Base-by-base conservation (phyloP, 495 filamentous ascomycete genomes). In the Hypoxylon subgilvum region DNA sequence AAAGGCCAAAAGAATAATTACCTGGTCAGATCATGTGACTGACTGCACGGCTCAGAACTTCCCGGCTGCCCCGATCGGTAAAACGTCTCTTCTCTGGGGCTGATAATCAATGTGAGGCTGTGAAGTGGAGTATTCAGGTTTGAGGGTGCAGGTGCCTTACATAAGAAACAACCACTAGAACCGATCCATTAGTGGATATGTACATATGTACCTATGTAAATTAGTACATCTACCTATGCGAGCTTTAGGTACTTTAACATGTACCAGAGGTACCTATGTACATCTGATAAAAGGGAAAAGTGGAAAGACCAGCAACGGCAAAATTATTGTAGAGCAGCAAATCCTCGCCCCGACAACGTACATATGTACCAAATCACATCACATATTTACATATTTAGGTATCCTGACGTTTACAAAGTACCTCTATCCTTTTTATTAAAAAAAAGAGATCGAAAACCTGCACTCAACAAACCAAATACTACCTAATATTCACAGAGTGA, bases 81-180 rank as follows among this genome's bases (percentile, higher is more conserved):
- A 59, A 64, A 64, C 23, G 4, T 8, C 23, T 8, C 23, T 27
- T 8, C 23, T 4, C 54, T 64, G 50, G 49, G 61, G 54, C 61
- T 64, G 61, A 64, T 54, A 32, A 40, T n/a, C n/a, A n/a, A n/a
- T n/a, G n/a, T 53, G 57, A 53, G 56, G 48, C 49, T 57, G 28
- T 31, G 39, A 28, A 27, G 18, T n/a, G n/a, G n/a, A n/a, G n/a
- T n/a, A n/a, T n/a, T n/a, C n/a, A n/a, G 27, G 10, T 30, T 30
- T 30, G 27, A 30, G 27, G n/a, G n/a, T n/a, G n/a, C n/a, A n/a
- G n/a, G n/a, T n/a, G n/a, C n/a, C n/a, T n/a, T n/a, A 30, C 27
- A 10, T 30, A 30, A 30, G 27, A 30, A 10, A 30, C 5, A 10
- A 5, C 27, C 5, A 30, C 27, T 10, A 34, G 32, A 42, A 38